Evolutionary conservation across 352 stramenopile species (phyloP).

Genomic region (Globisporangium abappressorium): DNA sequence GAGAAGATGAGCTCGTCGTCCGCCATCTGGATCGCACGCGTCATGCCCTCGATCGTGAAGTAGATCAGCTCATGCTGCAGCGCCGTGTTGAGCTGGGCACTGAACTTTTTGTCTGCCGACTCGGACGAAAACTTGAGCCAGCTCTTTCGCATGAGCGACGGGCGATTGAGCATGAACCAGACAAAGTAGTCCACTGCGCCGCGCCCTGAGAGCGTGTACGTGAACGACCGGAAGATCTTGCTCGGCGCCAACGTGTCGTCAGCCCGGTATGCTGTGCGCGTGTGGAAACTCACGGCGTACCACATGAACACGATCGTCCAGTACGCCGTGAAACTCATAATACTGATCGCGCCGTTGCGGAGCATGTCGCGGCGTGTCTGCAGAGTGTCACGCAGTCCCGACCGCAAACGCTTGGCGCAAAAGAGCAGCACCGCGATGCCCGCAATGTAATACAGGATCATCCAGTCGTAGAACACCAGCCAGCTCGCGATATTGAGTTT

Average conservation of each 20-base stretch:
- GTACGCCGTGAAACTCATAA: constrained; percentile 81
- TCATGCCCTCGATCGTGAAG: constrained; percentile 90
- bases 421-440: constrained; percentile 67
- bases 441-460: constrained; percentile 82
- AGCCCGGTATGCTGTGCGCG: constrained; percentile 39
- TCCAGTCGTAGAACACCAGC: constrained; percentile 82
- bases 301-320: constrained; percentile 82
- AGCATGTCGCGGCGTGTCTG: constrained; percentile 77
- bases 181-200: constrained; percentile 78
- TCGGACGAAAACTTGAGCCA: constrained; percentile 80
- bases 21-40: constrained; percentile 59
- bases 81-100: constrained; percentile 84
- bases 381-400: constrained; percentile 67
- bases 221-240: constrained; percentile 62
- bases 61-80: constrained; percentile 87
- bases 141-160: constrained; percentile 43
- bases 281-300: constrained; percentile 74
- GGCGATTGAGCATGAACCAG: constrained; percentile 85
- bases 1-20: constrained; percentile 57
- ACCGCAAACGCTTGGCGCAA: constrained; percentile 61
- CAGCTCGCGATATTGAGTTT: constrained; percentile 69
- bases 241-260: constrained; percentile 39
- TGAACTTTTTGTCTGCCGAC: constrained; percentile 79
- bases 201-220: constrained; percentile 63
- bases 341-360: constrained; percentile 70